phyloP scores from a whole-genome alignment of 2,329 filamentous ascomycete genomes.

The Trichophaea hybrida region DNA sequence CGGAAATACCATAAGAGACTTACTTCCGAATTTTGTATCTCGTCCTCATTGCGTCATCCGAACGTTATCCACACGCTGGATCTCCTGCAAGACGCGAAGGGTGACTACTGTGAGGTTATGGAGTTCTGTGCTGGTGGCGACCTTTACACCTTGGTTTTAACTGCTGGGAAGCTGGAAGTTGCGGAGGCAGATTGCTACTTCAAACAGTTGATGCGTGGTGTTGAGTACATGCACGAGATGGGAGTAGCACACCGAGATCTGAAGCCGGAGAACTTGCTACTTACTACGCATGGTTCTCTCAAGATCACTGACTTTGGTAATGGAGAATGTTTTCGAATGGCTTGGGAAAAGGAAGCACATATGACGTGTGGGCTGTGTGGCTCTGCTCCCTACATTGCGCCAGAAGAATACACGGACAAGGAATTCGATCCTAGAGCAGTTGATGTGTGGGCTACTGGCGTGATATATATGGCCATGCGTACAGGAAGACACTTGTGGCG shows the following conservation, averaged over 20 bases:
- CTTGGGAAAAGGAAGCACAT: constrained; percentile 95
- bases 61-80: constrained; percentile 98
- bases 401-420: constrained; percentile 86
- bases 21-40: constrained; percentile 96
- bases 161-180: constrained; percentile 81
- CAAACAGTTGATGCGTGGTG: constrained; percentile 97
- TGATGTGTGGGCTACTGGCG: constrained; percentile 94
- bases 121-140: constrained; percentile 96
- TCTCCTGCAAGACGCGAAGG: constrained; percentile 86
- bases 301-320: constrained; percentile 99
- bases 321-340: constrained; percentile 98
- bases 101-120: constrained; percentile 98
- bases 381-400: constrained; percentile 91
- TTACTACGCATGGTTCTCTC: constrained; percentile 80
- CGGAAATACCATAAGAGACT: constrained; percentile 97
- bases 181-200: constrained; percentile 95
- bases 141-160: constrained; percentile 80
- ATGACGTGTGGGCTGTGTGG: constrained; percentile 97
- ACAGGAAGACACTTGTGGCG: constrained; percentile 93
- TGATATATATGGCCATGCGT: constrained; percentile 99
- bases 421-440: constrained; percentile 97
- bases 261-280: constrained; percentile 88
- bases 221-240: constrained; percentile 99
- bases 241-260: constrained; percentile 92
- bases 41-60: constrained; percentile 85